Base-by-base conservation (phyloP, 2,329 filamentous ascomycete species). In the Penicillium sp. region DNA sequence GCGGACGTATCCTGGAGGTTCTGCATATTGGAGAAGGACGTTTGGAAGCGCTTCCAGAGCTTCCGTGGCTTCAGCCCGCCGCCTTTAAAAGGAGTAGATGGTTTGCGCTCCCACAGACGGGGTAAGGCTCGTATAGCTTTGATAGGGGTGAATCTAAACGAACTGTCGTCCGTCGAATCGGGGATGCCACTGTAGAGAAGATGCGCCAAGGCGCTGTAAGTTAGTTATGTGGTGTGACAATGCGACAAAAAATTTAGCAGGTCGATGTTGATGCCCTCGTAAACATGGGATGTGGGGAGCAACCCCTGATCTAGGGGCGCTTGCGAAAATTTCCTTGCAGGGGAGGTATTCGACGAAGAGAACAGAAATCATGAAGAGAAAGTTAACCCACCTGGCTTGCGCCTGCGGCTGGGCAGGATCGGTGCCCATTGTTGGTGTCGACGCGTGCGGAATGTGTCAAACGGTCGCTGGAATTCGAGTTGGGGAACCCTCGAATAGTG, bases 41-140 rank as follows among this genome's bases (percentile, higher is more conserved):
- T 61, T 23, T 66, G 66, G 51, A 77, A 69, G 41, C 75, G 70
- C 58, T 77, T 78, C 75, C 75, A 78, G 48, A 78, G 65, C 49
- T 76, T 78, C 42, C 72, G 73, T 32, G 74, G 66, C 33, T 72
- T 74, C 33, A 70, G 65, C 9, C 73, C 71, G 12, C 68, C 59
- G 12, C 68, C 59, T 30, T 67, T 55, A 42, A 74, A 71, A 3
- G 75, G 69, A 5, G 71, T 75, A 3, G 74, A 70, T 15, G 75
- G 75, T 49, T 72, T 72, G 51, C 75, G 74, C 49, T 78, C 75
- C 75, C 75, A 78, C 51, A 73, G 58, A 49, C 71, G 73, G 24
- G 73, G 73, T 29, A 64, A 52, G 26, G 64, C 61, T 39, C 61
- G 66, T n/a, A 63, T 51, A 26, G 63, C 61, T 41, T 72, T 71